Conservation (phyloP, 257 asterid species). For the Nicotiana paniculata region DNA sequence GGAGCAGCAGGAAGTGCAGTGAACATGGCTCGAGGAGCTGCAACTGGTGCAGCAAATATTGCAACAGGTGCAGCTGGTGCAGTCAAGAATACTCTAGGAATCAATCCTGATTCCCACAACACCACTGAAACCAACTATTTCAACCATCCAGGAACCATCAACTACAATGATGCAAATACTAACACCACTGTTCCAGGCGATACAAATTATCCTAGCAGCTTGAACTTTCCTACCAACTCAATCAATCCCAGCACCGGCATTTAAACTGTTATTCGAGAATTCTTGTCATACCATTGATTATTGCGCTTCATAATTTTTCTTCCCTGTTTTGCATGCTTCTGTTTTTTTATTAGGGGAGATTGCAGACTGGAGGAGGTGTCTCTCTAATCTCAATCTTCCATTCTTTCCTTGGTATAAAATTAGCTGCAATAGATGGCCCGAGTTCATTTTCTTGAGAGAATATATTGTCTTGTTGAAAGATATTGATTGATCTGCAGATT, state of each 20-base stretch:
- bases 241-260: neutral
- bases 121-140: neutral
- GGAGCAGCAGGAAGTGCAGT: conserved; percentile 47
- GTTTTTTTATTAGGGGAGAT: conserved; percentile 30
- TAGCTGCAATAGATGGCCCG: conserved; percentile 12
- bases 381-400: conserved; percentile 28
- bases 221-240: neutral
- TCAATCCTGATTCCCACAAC: conserved; percentile 18
- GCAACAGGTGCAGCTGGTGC: conserved; percentile 63
- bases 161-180: neutral
- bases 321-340: neutral
- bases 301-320: neutral
- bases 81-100: conserved; percentile 48
- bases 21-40: conserved; percentile 44
- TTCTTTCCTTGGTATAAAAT: conserved; percentile 66
- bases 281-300: neutral
- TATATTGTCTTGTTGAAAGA: neutral
- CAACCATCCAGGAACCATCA: neutral
- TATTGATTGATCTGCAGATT: neutral
- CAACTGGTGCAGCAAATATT: conserved; percentile 40
- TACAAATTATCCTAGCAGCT: neutral
- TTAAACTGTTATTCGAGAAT: neutral
- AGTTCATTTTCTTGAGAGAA: neutral
- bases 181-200: neutral
- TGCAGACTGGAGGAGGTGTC: conserved; percentile 29